Evolutionary conservation across 2,329 filamentous ascomycete genomes (phyloP), one percentile per base, ranked within the genome.

Genomic region (Fusarium penzigii): DNA sequence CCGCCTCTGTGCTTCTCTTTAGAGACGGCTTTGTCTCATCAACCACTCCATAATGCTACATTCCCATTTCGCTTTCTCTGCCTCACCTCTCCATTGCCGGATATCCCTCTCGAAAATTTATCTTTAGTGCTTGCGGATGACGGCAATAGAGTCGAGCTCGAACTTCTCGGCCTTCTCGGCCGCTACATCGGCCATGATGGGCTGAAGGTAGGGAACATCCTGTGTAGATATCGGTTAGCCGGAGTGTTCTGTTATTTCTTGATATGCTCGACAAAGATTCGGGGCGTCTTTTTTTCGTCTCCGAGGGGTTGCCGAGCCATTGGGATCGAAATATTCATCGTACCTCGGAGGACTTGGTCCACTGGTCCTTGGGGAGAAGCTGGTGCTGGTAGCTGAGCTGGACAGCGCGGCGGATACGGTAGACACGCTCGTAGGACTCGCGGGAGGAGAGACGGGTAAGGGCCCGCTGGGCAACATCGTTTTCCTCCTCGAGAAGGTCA

Each of bases 381-480:
- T 85, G 84, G 73, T 87, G 84, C 67, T 79, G 73, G 69, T 84
- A 73, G 67, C 79, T 83, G 74, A 77, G 79, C 78, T 99, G 94
- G 78, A 95, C 87, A 68, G 94, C 93, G 77, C 94, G 87, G 79
- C 94, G 90, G 76, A 99, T 85, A 71, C 94, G 92, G 87, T 92
- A 99, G 73, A 97, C 86, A 74, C 94, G 93, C 80, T 99, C 94
- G 79, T 97, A 97, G 68, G 87, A 83, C 73, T 94, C 90, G 81
- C 95, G 90, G 68, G 90, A 83, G 52, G 89, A 85, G 58, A 99
- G 89, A 73, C 94, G 91, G 83, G 90, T 89, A 70, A 99, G 84
- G 59, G 94, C 94, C 66, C 87, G 83, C 75, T 94, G 88, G 68
- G 96, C 91, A 52, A 81, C 78, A 68, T 94, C 89, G 80, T 83